Evolutionary conservation across 192 early-diverging fungal genomes (phyloP).

Genomic region (Gaertneriomyces sp.): DNA sequence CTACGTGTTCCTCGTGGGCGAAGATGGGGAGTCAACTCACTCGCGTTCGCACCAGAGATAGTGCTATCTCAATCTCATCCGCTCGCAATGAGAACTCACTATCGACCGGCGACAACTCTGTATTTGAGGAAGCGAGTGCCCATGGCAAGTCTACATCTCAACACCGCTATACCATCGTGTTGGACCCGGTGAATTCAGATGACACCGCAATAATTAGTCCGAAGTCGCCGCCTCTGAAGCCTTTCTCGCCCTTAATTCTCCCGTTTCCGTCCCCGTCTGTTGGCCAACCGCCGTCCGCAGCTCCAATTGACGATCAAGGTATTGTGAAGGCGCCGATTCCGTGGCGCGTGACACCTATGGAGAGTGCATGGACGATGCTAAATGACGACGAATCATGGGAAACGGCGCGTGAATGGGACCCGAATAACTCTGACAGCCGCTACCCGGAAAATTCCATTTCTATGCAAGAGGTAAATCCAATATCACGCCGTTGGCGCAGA

Average conservation of each 20-base stretch:
- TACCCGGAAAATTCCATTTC: neutral
- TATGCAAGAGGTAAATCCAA: slow-evolving; percentile 16
- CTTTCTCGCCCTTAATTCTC: neutral
- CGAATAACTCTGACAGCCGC: neutral
- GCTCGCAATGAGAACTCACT: too few relatives aligned
- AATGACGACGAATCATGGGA: slow-evolving; percentile 19
- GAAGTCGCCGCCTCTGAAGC: neutral
- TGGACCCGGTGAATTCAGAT: too few relatives aligned
- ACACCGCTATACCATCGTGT: too few relatives aligned
- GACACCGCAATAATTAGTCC: too few relatives aligned
- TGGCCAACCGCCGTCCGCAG: slow-evolving; percentile 4
- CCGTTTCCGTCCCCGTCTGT: neutral
- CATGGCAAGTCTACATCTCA: too few relatives aligned
- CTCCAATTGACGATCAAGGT: slow-evolving; percentile 20
- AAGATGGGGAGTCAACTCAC: too few relatives aligned
- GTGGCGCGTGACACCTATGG: slow-evolving; percentile 23
- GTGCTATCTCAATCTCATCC: slow-evolving; percentile 25
- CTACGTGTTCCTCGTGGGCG: too few relatives aligned
- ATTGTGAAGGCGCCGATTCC: slow-evolving; percentile 18
- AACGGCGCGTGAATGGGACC: slow-evolving; percentile 14
- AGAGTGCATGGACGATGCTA: slow-evolving; percentile 22
- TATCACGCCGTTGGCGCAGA: neutral
- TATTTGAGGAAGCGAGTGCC: too few relatives aligned
- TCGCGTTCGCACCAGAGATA: slow-evolving; percentile 17
- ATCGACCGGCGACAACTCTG: too few relatives aligned